Evolutionary conservation across 2,329 filamentous ascomycete genomes (phyloP), one percentile per base, ranked within the genome.

Genomic region (Talaromyces sp.): DNA sequence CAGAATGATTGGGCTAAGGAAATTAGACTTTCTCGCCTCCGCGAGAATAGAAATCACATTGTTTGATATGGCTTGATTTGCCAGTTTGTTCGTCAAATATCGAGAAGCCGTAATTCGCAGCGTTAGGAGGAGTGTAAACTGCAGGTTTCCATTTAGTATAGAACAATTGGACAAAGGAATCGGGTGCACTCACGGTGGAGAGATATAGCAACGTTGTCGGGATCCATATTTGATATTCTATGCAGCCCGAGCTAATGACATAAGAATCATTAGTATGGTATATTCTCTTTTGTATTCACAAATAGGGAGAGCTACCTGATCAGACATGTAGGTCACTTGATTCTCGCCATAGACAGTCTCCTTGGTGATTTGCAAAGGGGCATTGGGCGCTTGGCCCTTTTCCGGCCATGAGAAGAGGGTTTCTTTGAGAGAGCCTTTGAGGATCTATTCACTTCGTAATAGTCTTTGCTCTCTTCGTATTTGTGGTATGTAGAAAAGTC

Each of bases 51-150:
- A 91, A 91, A 66, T 87, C 85, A 72, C 86, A 88, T 72, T 90
- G 89, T 65, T 84, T 83, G 56, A 93, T 84, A 75, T 92, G 90
- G 70, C 83, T 89, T 65, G 85, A 87, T 76, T 88, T 88, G 62
- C 93, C 91, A 3, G 92, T 96, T 70, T 83, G 83, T 68, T 88
- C 85, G 72, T 94, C 86, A 76, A 94, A 97, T 73, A 94, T 87
- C 72, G 91, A 85, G 77, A 92, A 96, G 27, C 93, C 93, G 66
- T 87, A 86, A 66, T 86, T 90, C 43, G 92, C 92, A 43, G 94
- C 93, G 72, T 97, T 96, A 3, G 93, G 93, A 41, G 93, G 93
- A 14, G 91, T 94, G 74, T 95, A 95, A 66, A 96, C 83, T 84
- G 66, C 27, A 45, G 19, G 65, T 47, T 9, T 9, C 8, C 45